phyloP scores from a whole-genome alignment of 768 basidiomycete species.

The Pleurotus sapidus region DNA sequence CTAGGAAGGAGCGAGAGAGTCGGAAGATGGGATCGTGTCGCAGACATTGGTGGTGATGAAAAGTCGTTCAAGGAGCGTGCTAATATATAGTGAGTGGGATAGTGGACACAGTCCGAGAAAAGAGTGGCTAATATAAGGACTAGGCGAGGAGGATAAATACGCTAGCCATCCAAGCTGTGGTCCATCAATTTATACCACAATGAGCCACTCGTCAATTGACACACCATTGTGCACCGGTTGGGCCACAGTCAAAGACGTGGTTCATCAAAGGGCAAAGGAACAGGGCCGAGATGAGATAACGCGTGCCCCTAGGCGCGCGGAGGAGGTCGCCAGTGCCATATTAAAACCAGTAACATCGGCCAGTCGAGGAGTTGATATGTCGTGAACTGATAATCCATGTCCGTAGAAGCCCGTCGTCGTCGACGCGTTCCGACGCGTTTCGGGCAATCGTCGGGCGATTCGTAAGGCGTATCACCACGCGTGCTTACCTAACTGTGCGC shows the following conservation, averaged over 20 bases:
- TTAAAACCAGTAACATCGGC: no score
- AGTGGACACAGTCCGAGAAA: not conserved
- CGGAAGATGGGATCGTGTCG: constrained; percentile 12
- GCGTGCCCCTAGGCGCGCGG: no score
- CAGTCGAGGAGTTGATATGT: no score
- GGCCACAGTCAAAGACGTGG: not conserved
- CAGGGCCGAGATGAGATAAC: no score
- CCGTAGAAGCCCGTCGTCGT: no score
- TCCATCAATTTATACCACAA: constrained; percentile 4
- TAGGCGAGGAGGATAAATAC: constrained; percentile 7
- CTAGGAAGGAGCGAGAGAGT: constrained; percentile 16
- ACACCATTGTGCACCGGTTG: not conserved
- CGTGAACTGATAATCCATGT: no score
- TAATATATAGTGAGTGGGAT: not conserved
- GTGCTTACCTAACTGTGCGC: no score
- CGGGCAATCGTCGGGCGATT: no score
- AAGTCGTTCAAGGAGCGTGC: no score
- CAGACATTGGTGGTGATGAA: constrained; percentile 8
- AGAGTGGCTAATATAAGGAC: constrained; percentile 5
- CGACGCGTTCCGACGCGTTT: no score
- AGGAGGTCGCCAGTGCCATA: no score
- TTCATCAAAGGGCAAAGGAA: not conserved
- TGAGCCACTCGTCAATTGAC: constrained; percentile 3
- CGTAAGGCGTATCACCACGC: no score
- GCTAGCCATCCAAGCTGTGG: not conserved